phyloP scores from a whole-genome alignment of 1,284 basidiomycete species.

The Phylloboletellus chloephorus region DNA sequence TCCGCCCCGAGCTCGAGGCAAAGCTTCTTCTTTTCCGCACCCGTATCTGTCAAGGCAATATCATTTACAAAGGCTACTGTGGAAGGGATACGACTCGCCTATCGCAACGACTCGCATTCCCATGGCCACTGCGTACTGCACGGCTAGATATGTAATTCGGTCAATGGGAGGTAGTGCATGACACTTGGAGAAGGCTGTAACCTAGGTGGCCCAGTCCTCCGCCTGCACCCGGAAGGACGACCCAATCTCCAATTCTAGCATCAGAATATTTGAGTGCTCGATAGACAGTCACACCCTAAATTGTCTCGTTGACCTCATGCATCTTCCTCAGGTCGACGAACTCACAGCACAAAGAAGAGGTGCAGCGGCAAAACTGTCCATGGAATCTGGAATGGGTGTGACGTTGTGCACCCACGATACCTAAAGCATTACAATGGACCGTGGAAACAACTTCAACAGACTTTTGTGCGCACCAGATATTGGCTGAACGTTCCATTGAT shows the following conservation, averaged over 20 bases:
- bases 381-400: slow-evolving; percentile 66
- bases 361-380: slow-evolving; percentile 68
- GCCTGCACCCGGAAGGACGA: slow-evolving; percentile 77
- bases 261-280: slow-evolving; percentile 77
- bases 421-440: slow-evolving; percentile 20
- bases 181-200: slow-evolving; percentile 15
- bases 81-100: slow-evolving; percentile 33
- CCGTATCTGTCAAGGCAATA: slow-evolving; percentile 45
- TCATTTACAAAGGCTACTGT: not conserved
- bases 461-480: slow-evolving; percentile 51
- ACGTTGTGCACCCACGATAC: slow-evolving; percentile 66
- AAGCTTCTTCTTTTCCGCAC: slow-evolving; percentile 70
- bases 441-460: too few relatives aligned
- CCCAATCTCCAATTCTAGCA: slow-evolving; percentile 72
- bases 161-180: not conserved
- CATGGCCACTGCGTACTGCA: slow-evolving; percentile 74
- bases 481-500: slow-evolving; percentile 83
- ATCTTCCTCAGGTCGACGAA: not conserved
- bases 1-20: slow-evolving; percentile 69
- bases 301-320: not conserved
- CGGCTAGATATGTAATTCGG: slow-evolving; percentile 42
- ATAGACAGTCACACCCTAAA: slow-evolving; percentile 73
- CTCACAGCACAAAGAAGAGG: slow-evolving; percentile 78
- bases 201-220: slow-evolving; percentile 69
- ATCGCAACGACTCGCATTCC: slow-evolving; percentile 79